phyloP scores from a whole-genome alignment of 768 basidiomycete genomes.

The Podaxis sp. region DNA sequence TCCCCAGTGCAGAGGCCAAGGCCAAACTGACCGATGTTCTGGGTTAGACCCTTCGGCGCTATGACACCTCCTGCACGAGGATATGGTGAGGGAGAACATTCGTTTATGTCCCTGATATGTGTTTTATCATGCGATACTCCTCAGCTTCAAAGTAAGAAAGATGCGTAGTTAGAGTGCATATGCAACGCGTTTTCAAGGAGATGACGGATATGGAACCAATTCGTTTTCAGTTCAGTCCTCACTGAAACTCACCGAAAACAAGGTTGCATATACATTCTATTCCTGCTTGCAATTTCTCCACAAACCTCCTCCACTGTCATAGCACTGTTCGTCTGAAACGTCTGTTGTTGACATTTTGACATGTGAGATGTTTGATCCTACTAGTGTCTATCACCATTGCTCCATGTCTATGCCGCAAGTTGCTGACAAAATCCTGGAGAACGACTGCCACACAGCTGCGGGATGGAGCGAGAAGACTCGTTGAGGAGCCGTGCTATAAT shows the following conservation, averaged over 20 bases:
- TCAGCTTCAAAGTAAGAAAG: not conserved
- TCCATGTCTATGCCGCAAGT: not conserved
- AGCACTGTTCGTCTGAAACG: not conserved
- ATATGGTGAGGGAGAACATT: no score
- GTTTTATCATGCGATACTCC: no score
- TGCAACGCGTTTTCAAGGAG: no score
- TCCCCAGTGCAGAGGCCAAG: no score
- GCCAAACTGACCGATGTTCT: no score
- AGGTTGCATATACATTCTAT: not conserved
- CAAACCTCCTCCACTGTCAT: not conserved
- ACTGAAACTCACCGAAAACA: no score
- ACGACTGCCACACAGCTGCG: not conserved
- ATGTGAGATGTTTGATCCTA: not conserved
- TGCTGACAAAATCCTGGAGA: not conserved
- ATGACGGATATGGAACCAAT: no score
- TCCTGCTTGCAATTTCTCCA: not conserved
- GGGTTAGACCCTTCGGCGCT: no score
- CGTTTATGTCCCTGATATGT: no score
- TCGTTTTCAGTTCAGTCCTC: no score
- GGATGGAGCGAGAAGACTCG: not conserved
- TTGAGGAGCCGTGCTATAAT: not conserved
- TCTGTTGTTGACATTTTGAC: not conserved
- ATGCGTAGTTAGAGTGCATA: not conserved
- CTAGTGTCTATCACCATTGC: not conserved
- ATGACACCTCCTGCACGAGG: no score